Base-by-base conservation (phyloP, 176 grass and related monocot genomes). In the Phragmites australis region DNA sequence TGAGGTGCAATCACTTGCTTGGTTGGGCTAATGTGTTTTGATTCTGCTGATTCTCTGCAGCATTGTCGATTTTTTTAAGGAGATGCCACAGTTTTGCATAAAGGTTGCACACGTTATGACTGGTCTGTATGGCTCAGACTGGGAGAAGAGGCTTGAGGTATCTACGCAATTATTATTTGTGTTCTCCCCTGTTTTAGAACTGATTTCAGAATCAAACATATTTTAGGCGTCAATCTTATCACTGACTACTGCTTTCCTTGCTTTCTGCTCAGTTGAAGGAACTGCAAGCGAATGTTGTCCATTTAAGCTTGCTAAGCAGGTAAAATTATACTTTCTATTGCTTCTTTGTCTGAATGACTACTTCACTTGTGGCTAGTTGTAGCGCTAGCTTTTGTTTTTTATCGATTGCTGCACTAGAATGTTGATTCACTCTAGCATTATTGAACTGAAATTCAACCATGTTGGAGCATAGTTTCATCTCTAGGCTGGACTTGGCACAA, bases 111-210 rank as follows among this genome's bases (percentile, higher is more conserved):
- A 83, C 37, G 58, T 94, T 82, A 61, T 99, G 27, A 60, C 53
- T 68, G 92, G 86, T 26, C 64, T 93, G 6, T 99, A 91, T 88
- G 96, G 96, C 77, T 94, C 92, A 78, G 88, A 94, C 69, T 99
- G 96, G 92, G 92, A 99, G 84, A 95, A 91, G 75, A 84, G 43
- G 70, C 96, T 99, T 63, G 92, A 95, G 96, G 96, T 99, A 93
- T 68, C 59, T 23, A 42, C 40, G 46, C 47, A 75, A 44, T 49
- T 48, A 11, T 70, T 46, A 14, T 13, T 12, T 32, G 9, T 55
- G 5, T 23, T 39, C 6, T 71, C 21, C 74, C 82, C 40, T 73
- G n/a, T 60, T 79, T 76, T 18, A 62, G 43, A 69, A 45, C 43
- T 49, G 34, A 71, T 65, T 86, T 59, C 13, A 64, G 41, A 68